These are phyloP conservation scores for Alternaria burnsii DNA, from an alignment of 2,329 filamentous ascomycete species.

Conservation along the genomic window DNA sequence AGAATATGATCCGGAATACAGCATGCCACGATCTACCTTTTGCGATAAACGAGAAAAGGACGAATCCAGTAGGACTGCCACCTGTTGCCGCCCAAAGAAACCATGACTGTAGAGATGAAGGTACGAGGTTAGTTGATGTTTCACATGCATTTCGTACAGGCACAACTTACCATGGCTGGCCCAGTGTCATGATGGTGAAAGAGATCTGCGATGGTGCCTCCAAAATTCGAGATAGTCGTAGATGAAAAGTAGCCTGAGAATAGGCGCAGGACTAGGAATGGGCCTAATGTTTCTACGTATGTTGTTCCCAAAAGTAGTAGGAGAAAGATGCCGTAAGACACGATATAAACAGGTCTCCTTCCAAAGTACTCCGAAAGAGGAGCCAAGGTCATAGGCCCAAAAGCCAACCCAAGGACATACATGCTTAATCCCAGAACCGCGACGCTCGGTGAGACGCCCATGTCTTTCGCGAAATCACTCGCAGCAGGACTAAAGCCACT, in stretches of 20 bases:
- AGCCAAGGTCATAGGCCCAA: conserved; percentile 50
- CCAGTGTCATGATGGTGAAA: conserved; percentile 55
- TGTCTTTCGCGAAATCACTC: conserved; percentile 54
- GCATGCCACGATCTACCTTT: conserved; percentile 54
- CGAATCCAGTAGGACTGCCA: conserved; percentile 57
- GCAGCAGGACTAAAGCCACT: conserved; percentile 58
- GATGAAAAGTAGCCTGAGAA: conserved; percentile 57
- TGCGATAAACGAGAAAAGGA: conserved; percentile 58
- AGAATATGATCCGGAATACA: conserved; percentile 59
- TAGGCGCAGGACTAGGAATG: conserved; percentile 55
- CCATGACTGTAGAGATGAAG: too few species aligned
- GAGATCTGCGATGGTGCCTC: conserved; percentile 58
- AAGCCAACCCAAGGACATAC: conserved; percentile 58
- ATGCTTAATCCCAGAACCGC: conserved; percentile 57
- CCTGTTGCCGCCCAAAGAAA: conserved; percentile 60
- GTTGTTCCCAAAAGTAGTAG: conserved; percentile 56
- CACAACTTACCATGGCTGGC: conserved; percentile 54
- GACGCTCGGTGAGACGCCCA: conserved; percentile 52
- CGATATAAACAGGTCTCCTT: conserved; percentile 54
- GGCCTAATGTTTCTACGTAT: conserved; percentile 52
- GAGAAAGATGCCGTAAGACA: conserved; percentile 55
- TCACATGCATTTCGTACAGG: too few species aligned
- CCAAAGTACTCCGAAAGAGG: conserved; percentile 54
- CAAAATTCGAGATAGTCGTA: conserved; percentile 52
- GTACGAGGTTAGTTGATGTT: too few species aligned